Base-by-base conservation (phyloP, 192 early-diverging fungal species). In the Coemansia reversa region DNA sequence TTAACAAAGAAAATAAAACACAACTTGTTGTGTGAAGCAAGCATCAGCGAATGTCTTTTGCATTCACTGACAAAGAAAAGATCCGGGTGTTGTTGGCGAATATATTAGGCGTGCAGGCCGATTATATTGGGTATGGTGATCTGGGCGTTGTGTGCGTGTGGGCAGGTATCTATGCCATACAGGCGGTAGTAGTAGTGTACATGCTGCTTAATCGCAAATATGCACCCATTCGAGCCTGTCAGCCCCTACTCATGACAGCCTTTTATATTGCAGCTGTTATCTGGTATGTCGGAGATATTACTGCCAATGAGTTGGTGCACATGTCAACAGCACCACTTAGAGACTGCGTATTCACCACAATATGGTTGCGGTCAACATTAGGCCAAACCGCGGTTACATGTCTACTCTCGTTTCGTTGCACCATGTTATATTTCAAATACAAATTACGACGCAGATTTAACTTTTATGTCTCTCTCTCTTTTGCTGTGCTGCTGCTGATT, bases 221-320 rank as follows among this genome's bases (percentile, higher is more conserved):
- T 35, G 58, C 62, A 16, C 65, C 70, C 0, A 58, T 82, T 5
- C 35, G 58, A 18, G 65, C 54, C 12, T 60, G 54, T 1, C 51
- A 54, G 16, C 51, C 72, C 6, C 4, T 45, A 0, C 12, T 68
- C 0, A 55, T 73, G 51, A 30, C 48, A 1, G 0, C 67, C 0
- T 19, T 74, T 3, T 57, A 63, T n/a, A 3, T 70, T 11, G 30
- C 50, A 3, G 58, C 68, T 8, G 23, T 74, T 1, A 20, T 75
- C 14, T 78, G 69, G 66, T 83, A 63, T 60, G 45, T 75, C 29
- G 75, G 81, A 29, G 81, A 78, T 50, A 51, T 74, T 16, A 27
- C 42, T 0, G 45, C 76, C 22, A 69, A 78, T 51, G 69, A 69
- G 12, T 47, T 83, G 64, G 30, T 77, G 1, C 75, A 77, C 23